Evolutionary conservation across 2,329 filamentous ascomycete species (phyloP), one percentile per base, ranked within the genome.

Genomic region (Aspergillus hortae): DNA sequence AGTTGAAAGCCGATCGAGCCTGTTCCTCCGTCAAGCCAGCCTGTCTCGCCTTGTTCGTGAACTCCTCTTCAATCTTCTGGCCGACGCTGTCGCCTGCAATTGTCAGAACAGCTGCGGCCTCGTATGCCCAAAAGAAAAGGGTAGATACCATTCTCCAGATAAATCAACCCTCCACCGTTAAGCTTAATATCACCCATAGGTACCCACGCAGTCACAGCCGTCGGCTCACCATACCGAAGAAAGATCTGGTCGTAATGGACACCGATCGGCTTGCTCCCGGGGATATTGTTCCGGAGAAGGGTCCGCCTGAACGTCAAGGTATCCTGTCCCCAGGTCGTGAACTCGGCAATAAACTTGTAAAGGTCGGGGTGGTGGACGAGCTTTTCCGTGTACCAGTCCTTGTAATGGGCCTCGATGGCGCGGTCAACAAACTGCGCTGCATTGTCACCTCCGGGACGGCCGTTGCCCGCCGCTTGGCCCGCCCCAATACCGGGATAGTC

Each of bases 181-280:
- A 83, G 48, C 17, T 73, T 70, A 4, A 83, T 62, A 60, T 82
- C 77, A 0, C 80, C 80, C 56, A 83, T 80, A 0, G 80, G 78
- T 0, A 83, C 76, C 81, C 81, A 84, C 0, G 79, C 80, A 3
- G 81, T 84, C 0, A 83, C 67, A 27, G 73, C 76, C 0, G 79
- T 81, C 1, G 78, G 75, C 46, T 82, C 80, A 1, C 80, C 81
- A 59, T 82, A 63, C 1, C 80, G 64, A 44, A 84, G 63, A 58
- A 83, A 84, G 19, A 79, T 82, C 65, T 84, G 80, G 58, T 84
- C 81, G 57, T 84, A 84, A 54, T 84, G 81, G 3, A 84, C 81
- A 0, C 81, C 80, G 54, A 83, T 83, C 0, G 80, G 79, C 56
- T 80, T 79, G 45, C 79, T 81, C 0, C 75, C 74, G 0, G 81